Evolutionary conservation across 495 filamentous ascomycete species (phyloP), one percentile per base, ranked within the genome.

Genomic region (Darksidea phi): DNA sequence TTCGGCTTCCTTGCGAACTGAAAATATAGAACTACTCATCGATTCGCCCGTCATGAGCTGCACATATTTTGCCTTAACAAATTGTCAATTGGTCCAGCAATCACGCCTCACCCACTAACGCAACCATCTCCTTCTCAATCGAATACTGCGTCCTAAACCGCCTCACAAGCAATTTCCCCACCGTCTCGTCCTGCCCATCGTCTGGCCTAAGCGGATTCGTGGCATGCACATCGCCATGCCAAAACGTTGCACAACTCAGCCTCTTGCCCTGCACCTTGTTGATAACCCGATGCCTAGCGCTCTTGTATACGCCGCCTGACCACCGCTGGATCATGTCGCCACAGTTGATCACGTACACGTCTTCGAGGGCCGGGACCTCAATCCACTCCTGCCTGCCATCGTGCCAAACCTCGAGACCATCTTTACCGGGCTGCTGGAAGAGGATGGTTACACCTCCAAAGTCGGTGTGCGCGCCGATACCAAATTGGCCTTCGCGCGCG

Each of bases 401-500:
- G 55, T 76, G 57, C 69, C 67, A 76, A 12, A 80, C 76, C 62
- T 80, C 70, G 12, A 80, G 68, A 3, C 77, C 78, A 25, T 75
- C 61, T 13, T 68, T 73, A 25, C 70, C 73, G 25, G 72, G 59
- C 62, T 79, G 58, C 66, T 80, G 78, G 1, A 79, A 64, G 6
- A 80, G 68, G 11, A 78, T 59, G 5, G 77, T 73, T 48, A 79
- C 58, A 56, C 69, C 70, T 25, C 78, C 75, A 37, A 78, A 74
- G 63, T 76, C 74, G 8, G 69, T 75, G 49, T 76, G 73, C 10
- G 66, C 62, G 0, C 77, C 78, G 48, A 66, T 68, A 1, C 78
- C 66, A 67, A 80, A 74, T 70, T 80, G 67, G 67, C 76, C 51
- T 67, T 66, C 58, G 63, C 77, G 62, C 56, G 61, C 68, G 4